phyloP scores from a whole-genome alignment of 257 asterid genomes.

The Forsythia viridissima region DNA sequence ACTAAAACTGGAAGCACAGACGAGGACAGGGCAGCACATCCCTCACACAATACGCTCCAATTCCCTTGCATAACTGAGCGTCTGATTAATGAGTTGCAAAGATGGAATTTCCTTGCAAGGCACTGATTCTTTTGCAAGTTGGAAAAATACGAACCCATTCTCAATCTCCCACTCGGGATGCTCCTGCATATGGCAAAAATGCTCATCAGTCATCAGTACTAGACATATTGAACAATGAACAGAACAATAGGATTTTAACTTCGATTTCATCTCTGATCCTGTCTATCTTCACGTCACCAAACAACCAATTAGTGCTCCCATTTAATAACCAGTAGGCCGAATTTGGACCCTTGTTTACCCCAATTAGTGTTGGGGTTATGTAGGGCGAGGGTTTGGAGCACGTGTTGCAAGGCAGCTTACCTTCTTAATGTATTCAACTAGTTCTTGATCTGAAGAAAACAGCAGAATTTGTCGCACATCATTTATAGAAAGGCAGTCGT shows the following conservation, averaged over 20 bases:
- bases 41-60: constrained; percentile 56
- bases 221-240: neutral
- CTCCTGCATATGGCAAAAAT: constrained; percentile 36
- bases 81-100: constrained; percentile 59
- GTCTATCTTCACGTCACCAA: neutral
- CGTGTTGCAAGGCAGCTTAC: constrained; percentile 28
- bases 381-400: neutral
- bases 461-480: constrained; percentile 71
- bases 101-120: constrained; percentile 65
- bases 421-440: constrained; percentile 56
- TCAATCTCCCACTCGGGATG: constrained; percentile 60
- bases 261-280: neutral
- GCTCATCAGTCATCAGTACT: neutral
- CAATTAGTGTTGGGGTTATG: neutral
- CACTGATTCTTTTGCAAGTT: constrained; percentile 42
- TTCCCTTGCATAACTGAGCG: constrained; percentile 61
- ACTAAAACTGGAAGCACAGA: neutral
- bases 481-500: constrained; percentile 69
- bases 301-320: neutral
- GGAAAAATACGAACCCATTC: constrained; percentile 39
- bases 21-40: neutral
- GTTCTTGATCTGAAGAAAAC: constrained; percentile 75
- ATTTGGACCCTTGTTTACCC: neutral
- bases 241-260: neutral
- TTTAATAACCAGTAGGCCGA: neutral